Evolutionary conservation across 2,329 filamentous ascomycete species (phyloP).

Genomic region (Leptographium radiaticola): DNA sequence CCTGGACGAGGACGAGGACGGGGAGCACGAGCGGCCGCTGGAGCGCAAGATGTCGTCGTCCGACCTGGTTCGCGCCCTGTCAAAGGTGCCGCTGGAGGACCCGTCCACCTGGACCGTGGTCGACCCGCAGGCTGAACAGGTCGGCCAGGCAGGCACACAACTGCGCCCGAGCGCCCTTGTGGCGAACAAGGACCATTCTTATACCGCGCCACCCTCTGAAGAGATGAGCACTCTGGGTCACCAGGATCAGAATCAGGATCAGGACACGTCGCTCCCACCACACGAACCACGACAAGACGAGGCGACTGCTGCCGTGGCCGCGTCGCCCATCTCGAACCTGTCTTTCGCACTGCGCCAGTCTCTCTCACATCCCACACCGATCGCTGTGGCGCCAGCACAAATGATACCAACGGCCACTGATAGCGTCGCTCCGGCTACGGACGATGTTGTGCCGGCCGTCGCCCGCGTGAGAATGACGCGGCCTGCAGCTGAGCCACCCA

Average conservation of each 20-base stretch:
- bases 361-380: not conserved
- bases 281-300: not conserved
- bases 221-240: too few species aligned
- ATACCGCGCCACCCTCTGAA: too few species aligned
- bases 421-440: not conserved
- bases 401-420: not conserved
- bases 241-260: not conserved
- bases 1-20: conserved; percentile 19
- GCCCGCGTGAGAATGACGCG: not conserved
- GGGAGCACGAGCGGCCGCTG: conserved; percentile 19
- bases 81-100: conserved; percentile 22
- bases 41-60: conserved; percentile 23
- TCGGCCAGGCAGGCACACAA: too few species aligned
- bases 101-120: conserved; percentile 22
- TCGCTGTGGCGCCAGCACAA: not conserved
- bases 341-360: not conserved
- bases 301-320: not conserved
- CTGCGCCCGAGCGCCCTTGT: too few species aligned
- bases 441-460: not conserved
- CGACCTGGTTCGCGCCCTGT: conserved; percentile 22
- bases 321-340: not conserved
- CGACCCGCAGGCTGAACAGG: conserved; percentile 12
- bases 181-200: not conserved
- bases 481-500: not conserved
- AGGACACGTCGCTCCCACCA: not conserved